Evolutionary conservation across 2,329 filamentous ascomycete genomes (phyloP).

Genomic region (Fusarium coffeatum): DNA sequence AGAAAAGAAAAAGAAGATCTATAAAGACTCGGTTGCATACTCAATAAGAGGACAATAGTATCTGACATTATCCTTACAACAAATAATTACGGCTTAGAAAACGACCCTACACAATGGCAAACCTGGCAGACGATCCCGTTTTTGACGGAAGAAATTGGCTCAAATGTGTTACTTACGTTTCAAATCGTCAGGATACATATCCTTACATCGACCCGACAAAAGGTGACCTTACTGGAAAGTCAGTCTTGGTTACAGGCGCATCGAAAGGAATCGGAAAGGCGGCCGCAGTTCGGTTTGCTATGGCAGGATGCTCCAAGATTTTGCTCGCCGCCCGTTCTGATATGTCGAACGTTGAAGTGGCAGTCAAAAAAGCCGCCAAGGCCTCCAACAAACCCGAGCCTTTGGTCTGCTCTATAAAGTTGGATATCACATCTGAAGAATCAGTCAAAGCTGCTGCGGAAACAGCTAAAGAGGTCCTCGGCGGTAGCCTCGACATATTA

Average conservation of each 20-base stretch:
- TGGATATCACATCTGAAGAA: constrained; percentile 53
- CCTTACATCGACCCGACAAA: constrained; percentile 59
- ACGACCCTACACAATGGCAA: neutral
- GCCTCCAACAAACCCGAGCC: constrained; percentile 47
- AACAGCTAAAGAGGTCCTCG: constrained; percentile 43
- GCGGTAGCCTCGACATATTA: constrained; percentile 54
- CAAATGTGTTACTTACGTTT: neutral
- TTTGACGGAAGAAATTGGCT: neutral
- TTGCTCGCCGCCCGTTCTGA: constrained; percentile 64
- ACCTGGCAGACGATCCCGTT: neutral
- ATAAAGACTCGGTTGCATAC: fast-evolving
- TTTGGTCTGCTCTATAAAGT: constrained; percentile 53
- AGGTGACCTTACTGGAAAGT: constrained; percentile 53
- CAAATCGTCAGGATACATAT: constrained; percentile 51
- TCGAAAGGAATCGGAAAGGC: constrained; percentile 53
- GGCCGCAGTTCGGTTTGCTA: constrained; percentile 65
- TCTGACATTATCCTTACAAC: neutral
- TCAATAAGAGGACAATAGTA: neutral
- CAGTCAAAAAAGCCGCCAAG: constrained; percentile 51
- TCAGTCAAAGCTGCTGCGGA: constrained; percentile 48
- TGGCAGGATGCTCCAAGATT: constrained; percentile 63
- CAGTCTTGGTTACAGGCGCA: constrained; percentile 34
- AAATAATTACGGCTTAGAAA: neutral
- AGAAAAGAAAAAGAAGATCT: neutral
- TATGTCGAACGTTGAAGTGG: constrained; percentile 47